Evolutionary conservation across 805 yeast genomes (phyloP).

Genomic region (Starmerella etchellsii): DNA sequence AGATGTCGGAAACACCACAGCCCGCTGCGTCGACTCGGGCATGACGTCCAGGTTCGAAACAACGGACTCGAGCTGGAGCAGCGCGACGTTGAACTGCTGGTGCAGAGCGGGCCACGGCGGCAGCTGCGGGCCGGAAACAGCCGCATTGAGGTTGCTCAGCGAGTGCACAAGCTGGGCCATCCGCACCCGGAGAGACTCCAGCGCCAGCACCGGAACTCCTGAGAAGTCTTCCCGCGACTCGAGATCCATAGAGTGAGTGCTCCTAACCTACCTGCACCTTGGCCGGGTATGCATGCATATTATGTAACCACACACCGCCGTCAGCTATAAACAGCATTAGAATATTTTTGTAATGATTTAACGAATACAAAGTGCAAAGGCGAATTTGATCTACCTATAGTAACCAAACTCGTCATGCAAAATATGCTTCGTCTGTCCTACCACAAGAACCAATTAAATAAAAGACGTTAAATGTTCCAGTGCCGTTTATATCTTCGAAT

Average conservation of each 20-base stretch:
- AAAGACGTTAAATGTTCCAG: too few relatives aligned
- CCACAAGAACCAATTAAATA: too few relatives aligned
- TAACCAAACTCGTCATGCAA: too few relatives aligned
- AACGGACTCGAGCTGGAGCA: constrained; percentile 74
- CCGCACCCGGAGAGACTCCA: constrained; percentile 20
- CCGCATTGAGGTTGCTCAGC: constrained; percentile 41
- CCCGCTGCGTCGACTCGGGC: constrained; percentile 43
- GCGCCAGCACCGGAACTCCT: constrained; percentile 20
- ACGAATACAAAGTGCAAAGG: too few relatives aligned
- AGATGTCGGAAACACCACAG: constrained; percentile 75
- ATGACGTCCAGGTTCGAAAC: constrained; percentile 53
- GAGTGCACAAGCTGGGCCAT: constrained; percentile 40
- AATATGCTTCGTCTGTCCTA: too few relatives aligned
- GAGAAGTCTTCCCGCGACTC: constrained; percentile 8
- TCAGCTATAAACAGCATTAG: too few relatives aligned
- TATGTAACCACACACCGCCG: too few relatives aligned
- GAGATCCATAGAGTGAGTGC: neutral
- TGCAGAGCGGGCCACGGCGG: constrained; percentile 59
- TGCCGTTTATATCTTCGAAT: too few relatives aligned
- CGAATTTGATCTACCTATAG: too few relatives aligned
- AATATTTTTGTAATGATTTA: too few relatives aligned
- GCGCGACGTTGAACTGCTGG: constrained; percentile 67
- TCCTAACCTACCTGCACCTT: too few relatives aligned
- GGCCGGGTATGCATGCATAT: too few relatives aligned
- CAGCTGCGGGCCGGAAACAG: constrained; percentile 35